Evolutionary conservation across 768 basidiomycete genomes (phyloP).

Genomic region (Dendrothele bispora): DNA sequence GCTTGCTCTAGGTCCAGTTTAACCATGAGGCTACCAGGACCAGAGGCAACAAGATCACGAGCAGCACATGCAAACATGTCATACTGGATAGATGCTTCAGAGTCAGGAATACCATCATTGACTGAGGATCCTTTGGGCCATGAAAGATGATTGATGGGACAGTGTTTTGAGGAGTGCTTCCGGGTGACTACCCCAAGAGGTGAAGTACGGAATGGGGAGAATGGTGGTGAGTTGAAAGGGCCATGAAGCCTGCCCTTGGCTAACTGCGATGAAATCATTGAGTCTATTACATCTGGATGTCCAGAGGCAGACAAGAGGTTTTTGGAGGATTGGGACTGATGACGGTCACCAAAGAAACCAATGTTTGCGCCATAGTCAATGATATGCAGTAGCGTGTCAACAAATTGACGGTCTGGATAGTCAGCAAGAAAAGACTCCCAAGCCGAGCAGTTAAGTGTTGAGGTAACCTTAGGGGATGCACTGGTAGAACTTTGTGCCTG

Average conservation of each 20-base stretch:
- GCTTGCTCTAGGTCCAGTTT: constrained; percentile 38
- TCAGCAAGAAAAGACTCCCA: constrained; percentile 24
- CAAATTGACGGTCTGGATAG: constrained; percentile 28
- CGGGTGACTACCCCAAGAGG: constrained; percentile 23
- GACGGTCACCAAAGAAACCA: constrained; percentile 20
- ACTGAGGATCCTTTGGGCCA: constrained; percentile 30
- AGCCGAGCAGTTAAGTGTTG: constrained; percentile 11
- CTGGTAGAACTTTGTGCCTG: neutral
- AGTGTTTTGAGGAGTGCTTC: constrained; percentile 22
- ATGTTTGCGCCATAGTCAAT: constrained; percentile 25
- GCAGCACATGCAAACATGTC: constrained; percentile 25
- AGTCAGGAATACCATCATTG: constrained; percentile 29
- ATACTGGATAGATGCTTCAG: constrained; percentile 14
- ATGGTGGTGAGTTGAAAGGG: constrained; percentile 18
- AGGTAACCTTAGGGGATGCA: constrained; percentile 11
- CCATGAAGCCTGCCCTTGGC: constrained; percentile 16
- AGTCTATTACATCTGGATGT: constrained; percentile 5
- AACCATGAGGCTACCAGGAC: constrained; percentile 26
- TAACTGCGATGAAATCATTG: constrained; percentile 6
- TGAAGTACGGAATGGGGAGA: constrained; percentile 18
- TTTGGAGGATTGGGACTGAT: constrained; percentile 6
- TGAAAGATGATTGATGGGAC: constrained; percentile 29
- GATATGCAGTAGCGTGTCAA: constrained; percentile 22
- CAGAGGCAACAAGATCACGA: too few species aligned
- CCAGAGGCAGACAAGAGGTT: constrained; percentile 28